These are phyloP conservation scores for Aspergillus sp. DNA, from an alignment of 2,329 filamentous ascomycete species.

Conservation along the genomic window DNA sequence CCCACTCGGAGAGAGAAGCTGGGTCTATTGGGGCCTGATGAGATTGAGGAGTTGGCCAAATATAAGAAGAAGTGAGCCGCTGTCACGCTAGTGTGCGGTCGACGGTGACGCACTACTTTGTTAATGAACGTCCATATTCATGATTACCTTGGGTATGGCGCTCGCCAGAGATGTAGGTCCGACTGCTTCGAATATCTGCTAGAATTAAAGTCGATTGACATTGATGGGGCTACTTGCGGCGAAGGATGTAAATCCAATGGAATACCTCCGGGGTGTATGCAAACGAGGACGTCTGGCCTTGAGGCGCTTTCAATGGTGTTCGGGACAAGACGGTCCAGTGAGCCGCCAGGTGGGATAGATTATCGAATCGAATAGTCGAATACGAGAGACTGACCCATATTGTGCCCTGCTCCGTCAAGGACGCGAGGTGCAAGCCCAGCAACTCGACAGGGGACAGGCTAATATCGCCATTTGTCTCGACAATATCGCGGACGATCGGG, in stretches of 20 bases:
- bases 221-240: slow-evolving; percentile 20
- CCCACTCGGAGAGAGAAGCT: slow-evolving; percentile 66
- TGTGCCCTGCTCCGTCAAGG: slow-evolving; percentile 25
- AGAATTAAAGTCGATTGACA: neutral
- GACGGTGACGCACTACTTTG: neutral
- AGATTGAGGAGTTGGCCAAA: slow-evolving; percentile 33
- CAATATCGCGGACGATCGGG: slow-evolving; percentile 18
- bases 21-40: slow-evolving; percentile 59
- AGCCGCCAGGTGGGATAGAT: slow-evolving; percentile 16
- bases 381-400: slow-evolving; percentile 35
- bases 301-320: slow-evolving; percentile 29
- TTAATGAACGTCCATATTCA: neutral
- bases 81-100: neutral
- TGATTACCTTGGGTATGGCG: neutral
- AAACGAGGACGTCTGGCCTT: slow-evolving; percentile 25
- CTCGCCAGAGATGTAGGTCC: neutral
- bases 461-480: slow-evolving; percentile 9
- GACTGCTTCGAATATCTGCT: neutral
- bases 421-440: slow-evolving; percentile 30
- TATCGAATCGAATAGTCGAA: slow-evolving; percentile 32
- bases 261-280: slow-evolving; percentile 32
- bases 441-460: slow-evolving; percentile 33
- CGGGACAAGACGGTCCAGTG: slow-evolving; percentile 31
- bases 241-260: slow-evolving; percentile 35
- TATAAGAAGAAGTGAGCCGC: neutral